Conservation (phyloP, 345 rosid genomes). For the Atalantia buxifolia region DNA sequence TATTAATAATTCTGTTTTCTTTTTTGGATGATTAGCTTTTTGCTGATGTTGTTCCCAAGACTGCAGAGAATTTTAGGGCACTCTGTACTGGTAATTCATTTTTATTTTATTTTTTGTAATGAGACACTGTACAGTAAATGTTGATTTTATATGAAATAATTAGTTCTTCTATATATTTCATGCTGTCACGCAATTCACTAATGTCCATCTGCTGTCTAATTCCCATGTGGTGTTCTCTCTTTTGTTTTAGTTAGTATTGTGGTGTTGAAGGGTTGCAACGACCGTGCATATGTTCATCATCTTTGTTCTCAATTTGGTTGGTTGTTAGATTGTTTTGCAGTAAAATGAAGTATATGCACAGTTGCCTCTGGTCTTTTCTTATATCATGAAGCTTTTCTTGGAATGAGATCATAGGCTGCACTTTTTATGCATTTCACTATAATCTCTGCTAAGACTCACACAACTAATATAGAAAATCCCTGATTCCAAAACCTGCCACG, state of each 20-base stretch:
- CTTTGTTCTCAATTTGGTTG: background rate
- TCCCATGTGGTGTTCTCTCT: background rate
- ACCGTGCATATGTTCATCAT: background rate
- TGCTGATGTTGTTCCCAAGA: constrained; percentile 84
- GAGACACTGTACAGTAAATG: constrained; percentile 76
- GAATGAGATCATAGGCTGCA: background rate
- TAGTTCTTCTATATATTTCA: background rate
- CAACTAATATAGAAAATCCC: background rate
- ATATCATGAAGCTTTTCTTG: background rate
- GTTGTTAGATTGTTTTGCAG: background rate
- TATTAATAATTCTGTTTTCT: background rate
- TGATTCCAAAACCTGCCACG: background rate
- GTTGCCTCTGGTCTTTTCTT: background rate
- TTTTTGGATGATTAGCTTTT: constrained; percentile 60
- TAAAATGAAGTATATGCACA: background rate
- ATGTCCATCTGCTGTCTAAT: background rate
- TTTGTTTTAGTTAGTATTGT: background rate
- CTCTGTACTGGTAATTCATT: constrained; percentile 80
- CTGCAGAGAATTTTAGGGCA: constrained; percentile 93
- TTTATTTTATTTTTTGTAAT: background rate
- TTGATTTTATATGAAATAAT: background rate
- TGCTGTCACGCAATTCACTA: background rate
- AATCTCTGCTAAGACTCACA: background rate
- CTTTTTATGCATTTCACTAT: background rate
- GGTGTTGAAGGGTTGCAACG: background rate